Evolutionary conservation across 495 filamentous ascomycete genomes (phyloP), one percentile per base, ranked within the genome.

Genomic region (Xylaria cubensis): DNA sequence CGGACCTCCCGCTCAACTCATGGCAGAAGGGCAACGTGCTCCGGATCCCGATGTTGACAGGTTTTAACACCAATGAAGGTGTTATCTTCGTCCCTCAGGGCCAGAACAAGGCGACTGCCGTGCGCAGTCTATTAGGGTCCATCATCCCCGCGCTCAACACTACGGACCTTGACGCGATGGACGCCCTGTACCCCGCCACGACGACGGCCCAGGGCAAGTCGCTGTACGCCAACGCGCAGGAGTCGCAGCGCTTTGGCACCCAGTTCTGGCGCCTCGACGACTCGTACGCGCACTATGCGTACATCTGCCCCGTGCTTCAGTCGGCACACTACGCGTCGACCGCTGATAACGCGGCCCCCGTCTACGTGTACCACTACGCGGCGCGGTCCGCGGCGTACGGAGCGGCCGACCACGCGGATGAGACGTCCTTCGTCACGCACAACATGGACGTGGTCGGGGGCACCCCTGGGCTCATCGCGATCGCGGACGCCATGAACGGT

Each of bases 11-110:
- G 29, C 80, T 90, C 36, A 83, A 84, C 21, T 85, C 86, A 12
- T 91, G 88, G 89, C 75, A 82, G 42, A 76, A 86, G 0, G 80
- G 83, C 19, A 74, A 81, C 17, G 87, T 86, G 74, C 83, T 90
- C 48, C 85, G 84, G 69, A 84, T 92, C 29, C 89, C 90, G 24
- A 86, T 92, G 15, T 74, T 92, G 67, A 91, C 89, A 0, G 90
- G 90, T 39, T 92, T 86, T 80, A 90, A 89, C 79, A 86, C 86
- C 39, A 89, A 92, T 72, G 90, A 92, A 74, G 90, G 90, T 51
- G 83, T 89, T 3, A 78, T 81, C 56, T 92, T 91, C 76, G 84
- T 91, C 29, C 86, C 88, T 5, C 41, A 78, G 56, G 70, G 73
- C 32, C 83, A 86, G 68, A 74, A 81, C 8, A 83, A 80, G 29